Base-by-base conservation (phyloP, 2,329 filamentous ascomycete species). In the Sclerotinia minor region DNA sequence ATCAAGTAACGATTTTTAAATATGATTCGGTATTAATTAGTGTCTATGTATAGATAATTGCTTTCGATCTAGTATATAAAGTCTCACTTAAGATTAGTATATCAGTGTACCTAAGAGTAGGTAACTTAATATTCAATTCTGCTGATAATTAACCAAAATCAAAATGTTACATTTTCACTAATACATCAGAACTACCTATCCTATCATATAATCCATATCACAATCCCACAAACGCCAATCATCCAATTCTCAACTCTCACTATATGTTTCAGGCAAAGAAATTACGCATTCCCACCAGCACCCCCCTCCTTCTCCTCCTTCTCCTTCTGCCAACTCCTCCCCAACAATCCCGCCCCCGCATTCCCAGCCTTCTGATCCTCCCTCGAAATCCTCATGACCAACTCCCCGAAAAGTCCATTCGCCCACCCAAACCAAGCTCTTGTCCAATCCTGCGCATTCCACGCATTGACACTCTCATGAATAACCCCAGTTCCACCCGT, bases 371-470 rank as follows among this genome's bases (percentile, higher is more conserved):
- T 67, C 19, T 53, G 53, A 41, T 63, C 45, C 65, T 67, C 65
- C 57, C 41, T 61, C 3, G 29, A 35, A 21, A 68, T 49, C 35
- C 53, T 57, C 59, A 68, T 35, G 1, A 68, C 11, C 49, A 68
- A 45, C 9, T 68, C 66, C 52, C 66, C 66, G 50, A 68, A 65
- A 13, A 68, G 29, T 24, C 66, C 66, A 58, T 95, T 95, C 21
- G 92, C 91, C 92, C 92, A 95, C 0, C 92, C 89, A 77, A 95
- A 96, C 82, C 82, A 83, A 24, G 79, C 75, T 29, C 82, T 72
- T 24, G 81, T 80, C 75, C 78, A 84, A 53, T 77, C 71, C 3
- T 70, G 71, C 57, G 75, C 73, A 67, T 79, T 74, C 76, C 81
- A 81, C 7, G 79, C 78, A 68, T 82, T 76, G 19, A 83, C 77